Evolutionary conservation across 805 yeast genomes (phyloP).

Genomic region (Cyberlindnera misumaiensis): DNA sequence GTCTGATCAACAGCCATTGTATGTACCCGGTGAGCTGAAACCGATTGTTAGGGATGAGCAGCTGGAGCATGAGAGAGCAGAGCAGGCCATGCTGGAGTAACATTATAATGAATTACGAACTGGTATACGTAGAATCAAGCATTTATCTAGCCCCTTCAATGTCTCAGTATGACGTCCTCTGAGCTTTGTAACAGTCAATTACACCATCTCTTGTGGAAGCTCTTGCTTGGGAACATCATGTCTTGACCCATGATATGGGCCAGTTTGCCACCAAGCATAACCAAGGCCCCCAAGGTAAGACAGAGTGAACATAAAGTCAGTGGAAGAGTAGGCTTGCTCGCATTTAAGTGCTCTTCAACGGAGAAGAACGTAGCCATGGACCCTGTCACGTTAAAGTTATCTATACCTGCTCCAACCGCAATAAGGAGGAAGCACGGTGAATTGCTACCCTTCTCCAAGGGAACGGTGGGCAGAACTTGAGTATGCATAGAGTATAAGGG

Average conservation of each 20-base stretch:
- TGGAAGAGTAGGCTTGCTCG: constrained; percentile 18
- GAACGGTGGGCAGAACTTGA: too few species aligned
- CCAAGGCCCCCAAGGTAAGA: constrained; percentile 7
- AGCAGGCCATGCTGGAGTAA: constrained; percentile 12
- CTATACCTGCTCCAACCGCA: constrained; percentile 4
- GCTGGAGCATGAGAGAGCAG: constrained; percentile 12
- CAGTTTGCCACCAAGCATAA: constrained; percentile 33
- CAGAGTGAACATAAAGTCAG: background rate
- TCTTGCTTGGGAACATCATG: too few species aligned
- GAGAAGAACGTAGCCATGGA: constrained; percentile 2
- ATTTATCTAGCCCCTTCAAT: too few species aligned
- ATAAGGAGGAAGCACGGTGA: constrained; percentile 1
- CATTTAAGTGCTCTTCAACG: constrained; percentile 1
- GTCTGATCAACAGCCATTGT: background rate
- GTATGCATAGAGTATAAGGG: too few species aligned
- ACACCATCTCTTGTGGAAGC: too few species aligned
- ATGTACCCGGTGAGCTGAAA: constrained; percentile 14
- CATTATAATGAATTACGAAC: background rate
- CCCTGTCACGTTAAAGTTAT: constrained; percentile 7
- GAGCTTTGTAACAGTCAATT: too few species aligned
- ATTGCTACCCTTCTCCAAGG: background rate
- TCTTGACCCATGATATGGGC: constrained; percentile 35
- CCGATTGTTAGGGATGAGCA: constrained; percentile 13
- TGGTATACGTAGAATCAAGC: too few species aligned
- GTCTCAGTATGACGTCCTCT: too few species aligned